A percentile compares a stretch with the other conserved stretches of the same genome.
These are phyloP conservation scores for Candida smagusa DNA, from an alignment of 1,139 yeast species.

Conservation along the genomic window DNA sequence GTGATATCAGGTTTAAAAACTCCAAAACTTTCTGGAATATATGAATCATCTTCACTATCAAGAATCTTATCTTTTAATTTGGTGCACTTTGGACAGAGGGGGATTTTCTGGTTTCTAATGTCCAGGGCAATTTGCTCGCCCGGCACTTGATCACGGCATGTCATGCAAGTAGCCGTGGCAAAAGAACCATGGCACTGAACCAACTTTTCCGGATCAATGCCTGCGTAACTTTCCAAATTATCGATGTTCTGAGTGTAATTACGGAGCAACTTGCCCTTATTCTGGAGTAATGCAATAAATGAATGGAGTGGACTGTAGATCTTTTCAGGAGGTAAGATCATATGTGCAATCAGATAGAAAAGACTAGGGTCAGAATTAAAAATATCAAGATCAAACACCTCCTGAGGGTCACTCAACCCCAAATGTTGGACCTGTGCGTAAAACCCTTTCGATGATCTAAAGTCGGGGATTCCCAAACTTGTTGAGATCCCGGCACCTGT, in stretches of 20 bases:
- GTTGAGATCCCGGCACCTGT: conserved; percentile 98
- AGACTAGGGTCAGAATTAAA: conserved; percentile 78
- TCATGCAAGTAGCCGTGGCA: conserved; percentile 84
- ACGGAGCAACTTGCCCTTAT: conserved; percentile 73
- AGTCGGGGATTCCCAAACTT: conserved; percentile 90
- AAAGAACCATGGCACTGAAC: conserved; percentile 97
- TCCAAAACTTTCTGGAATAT: conserved; percentile 55
- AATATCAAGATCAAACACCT: conserved; percentile 76
- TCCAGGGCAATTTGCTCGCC: conserved; percentile 67
- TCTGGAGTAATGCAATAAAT: conserved; percentile 72
- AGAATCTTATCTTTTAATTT: conserved; percentile 35
- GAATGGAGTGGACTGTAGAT: conserved; percentile 84
- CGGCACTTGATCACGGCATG: conserved; percentile 66
- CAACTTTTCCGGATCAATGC: conserved; percentile 63
- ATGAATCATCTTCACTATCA: conserved; percentile 27
- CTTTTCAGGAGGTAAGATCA: conserved; percentile 76
- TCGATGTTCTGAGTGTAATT: conserved; percentile 96
- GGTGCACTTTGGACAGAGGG: conserved; percentile 69
- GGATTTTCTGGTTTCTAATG: conserved; percentile 58
- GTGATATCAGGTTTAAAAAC: conserved; percentile 95
- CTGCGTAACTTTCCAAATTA: conserved; percentile 83
- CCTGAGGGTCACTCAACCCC: conserved; percentile 89
- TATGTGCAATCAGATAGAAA: conserved; percentile 84
- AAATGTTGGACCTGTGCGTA: conserved; percentile 63
- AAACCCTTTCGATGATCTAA: conserved; percentile 85